phyloP scores from a whole-genome alignment of 75 land plant species.

The Sequoia sempervirens region DNA sequence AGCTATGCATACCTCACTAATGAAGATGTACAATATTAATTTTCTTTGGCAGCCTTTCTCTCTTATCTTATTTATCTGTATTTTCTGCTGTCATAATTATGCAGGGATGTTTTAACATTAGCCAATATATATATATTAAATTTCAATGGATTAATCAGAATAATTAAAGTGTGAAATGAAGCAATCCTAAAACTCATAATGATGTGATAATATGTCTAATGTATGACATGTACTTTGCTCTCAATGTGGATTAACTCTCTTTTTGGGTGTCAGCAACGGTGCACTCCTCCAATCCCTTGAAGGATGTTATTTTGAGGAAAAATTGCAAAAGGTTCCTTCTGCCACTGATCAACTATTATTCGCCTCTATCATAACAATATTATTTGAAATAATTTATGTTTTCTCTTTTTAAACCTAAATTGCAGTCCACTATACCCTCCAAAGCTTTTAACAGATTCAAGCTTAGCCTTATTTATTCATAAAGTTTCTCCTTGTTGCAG shows the following conservation, averaged over 20 bases:
- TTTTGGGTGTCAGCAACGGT: slow-evolving; percentile 64
- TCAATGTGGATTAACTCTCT: not conserved
- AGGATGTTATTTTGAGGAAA: slow-evolving; percentile 75
- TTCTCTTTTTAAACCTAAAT: not conserved
- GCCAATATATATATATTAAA: not conserved
- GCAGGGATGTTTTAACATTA: not conserved
- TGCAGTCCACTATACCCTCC: not conserved
- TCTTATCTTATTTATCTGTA: not conserved
- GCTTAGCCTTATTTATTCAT: not conserved
- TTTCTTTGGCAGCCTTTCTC: not conserved
- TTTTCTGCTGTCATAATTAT: not conserved
- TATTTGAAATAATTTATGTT: not conserved
- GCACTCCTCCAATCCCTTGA: slow-evolving; percentile 84
- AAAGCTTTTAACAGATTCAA: not conserved
- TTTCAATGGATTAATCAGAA: not conserved
- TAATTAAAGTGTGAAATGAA: not conserved
- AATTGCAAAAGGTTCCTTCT: slow-evolving; percentile 74
- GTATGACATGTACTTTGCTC: not conserved
- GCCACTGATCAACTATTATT: not conserved
- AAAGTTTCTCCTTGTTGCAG: slow-evolving; percentile 39
- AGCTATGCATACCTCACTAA: not conserved
- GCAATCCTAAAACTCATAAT: not conserved
- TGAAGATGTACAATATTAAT: not conserved
- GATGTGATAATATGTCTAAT: not conserved
- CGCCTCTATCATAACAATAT: not conserved